phyloP scores from a whole-genome alignment of 2,329 filamentous ascomycete genomes.

The Calonectria montana region DNA sequence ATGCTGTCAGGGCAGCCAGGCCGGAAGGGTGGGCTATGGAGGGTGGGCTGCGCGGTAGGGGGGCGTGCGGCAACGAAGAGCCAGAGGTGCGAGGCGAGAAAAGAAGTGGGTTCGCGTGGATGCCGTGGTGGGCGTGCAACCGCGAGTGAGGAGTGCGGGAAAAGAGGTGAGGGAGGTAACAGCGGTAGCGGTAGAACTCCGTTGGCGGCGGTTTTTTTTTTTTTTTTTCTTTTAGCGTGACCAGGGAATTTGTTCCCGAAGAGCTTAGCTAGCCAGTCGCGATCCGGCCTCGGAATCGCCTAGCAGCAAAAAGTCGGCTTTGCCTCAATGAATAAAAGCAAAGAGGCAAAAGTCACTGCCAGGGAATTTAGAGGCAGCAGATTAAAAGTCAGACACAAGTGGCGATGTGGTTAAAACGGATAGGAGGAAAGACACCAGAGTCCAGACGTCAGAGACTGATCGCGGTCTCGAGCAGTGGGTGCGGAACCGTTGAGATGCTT shows the following conservation, averaged over 20 bases:
- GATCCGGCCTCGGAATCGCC: conserved; percentile 10
- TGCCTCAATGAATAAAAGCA: neutral
- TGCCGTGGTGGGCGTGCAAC: conserved; percentile 32
- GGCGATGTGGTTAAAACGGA: neutral
- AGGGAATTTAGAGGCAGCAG: neutral
- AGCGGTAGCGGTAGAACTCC: conserved; percentile 23
- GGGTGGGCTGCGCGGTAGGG: conserved; percentile 36
- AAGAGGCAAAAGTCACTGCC: neutral
- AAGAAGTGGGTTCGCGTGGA: conserved; percentile 37
- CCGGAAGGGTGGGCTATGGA: conserved; percentile 44
- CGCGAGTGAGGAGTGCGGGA: conserved; percentile 17
- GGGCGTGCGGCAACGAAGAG: conserved; percentile 32
- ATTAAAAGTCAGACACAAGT: neutral
- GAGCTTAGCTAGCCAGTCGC: conserved; percentile 12
- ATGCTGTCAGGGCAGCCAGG: conserved; percentile 44
- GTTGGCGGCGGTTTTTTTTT: conserved; percentile 22
- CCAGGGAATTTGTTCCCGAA: conserved; percentile 18
- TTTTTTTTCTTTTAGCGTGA: conserved; percentile 16
- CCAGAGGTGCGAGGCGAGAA: conserved; percentile 37
- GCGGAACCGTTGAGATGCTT: conserved; percentile 41
- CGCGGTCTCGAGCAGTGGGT: conserved; percentile 14
- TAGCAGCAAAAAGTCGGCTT: neutral
- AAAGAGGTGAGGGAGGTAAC: conserved; percentile 30
- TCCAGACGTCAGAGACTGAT: conserved; percentile 21
- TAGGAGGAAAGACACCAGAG: conserved; percentile 4